phyloP scores from a whole-genome alignment of 2,329 filamentous ascomycete genomes.

The Cercospora sp. region DNA sequence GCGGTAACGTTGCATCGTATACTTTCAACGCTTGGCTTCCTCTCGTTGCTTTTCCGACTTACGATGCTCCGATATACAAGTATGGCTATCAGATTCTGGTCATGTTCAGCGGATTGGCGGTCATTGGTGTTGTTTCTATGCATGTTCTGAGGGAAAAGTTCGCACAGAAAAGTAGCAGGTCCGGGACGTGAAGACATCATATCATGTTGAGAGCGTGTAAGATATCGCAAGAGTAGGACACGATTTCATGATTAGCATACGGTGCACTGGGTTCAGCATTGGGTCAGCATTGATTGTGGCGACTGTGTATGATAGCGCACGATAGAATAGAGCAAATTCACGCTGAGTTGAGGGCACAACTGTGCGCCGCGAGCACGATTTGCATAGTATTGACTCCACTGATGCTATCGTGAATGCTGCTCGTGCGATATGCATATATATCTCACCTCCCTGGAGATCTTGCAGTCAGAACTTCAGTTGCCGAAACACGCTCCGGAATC shows the following conservation, averaged over 20 bases:
- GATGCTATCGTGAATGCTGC: not conserved
- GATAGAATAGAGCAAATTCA: not conserved
- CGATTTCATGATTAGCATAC: not conserved
- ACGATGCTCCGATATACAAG: conserved; percentile 23
- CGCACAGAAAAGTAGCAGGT: conserved; percentile 3
- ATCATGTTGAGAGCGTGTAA: not conserved
- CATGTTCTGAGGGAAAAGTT: conserved; percentile 9
- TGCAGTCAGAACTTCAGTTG: not conserved
- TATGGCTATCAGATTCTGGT: conserved; percentile 25
- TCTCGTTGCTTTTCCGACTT: conserved; percentile 22
- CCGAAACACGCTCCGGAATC: not conserved
- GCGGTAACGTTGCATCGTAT: conserved; percentile 19
- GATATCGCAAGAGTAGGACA: not conserved
- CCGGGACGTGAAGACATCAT: not conserved
- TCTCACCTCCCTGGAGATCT: not conserved
- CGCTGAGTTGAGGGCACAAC: not conserved
- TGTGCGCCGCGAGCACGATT: not conserved
- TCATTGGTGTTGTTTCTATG: conserved; percentile 10
- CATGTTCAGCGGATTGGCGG: conserved; percentile 19
- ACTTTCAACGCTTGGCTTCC: conserved; percentile 22
- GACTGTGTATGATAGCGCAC: not conserved
- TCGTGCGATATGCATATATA: not conserved
- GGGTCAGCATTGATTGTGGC: not conserved
- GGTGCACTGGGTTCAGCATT: too few species aligned
- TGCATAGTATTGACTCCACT: not conserved